Evolutionary conservation across 768 basidiomycete species (phyloP).

Genomic region (Gloeopeniophorella convolvens): DNA sequence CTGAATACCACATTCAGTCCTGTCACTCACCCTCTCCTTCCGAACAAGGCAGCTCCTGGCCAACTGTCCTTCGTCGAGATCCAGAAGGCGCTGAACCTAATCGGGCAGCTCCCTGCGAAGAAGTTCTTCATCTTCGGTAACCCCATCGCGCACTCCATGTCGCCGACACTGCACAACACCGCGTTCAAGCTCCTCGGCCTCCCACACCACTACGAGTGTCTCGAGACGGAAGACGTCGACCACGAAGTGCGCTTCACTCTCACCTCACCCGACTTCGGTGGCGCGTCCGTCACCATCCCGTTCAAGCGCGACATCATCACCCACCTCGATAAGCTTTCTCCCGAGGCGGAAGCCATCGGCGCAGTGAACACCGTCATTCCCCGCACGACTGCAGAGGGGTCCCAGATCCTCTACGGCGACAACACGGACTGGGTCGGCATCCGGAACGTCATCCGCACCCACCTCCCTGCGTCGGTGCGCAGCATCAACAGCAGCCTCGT

Average conservation of each 20-base stretch:
- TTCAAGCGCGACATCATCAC: slow-evolving; percentile 89
- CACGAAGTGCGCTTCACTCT: slow-evolving; percentile 61
- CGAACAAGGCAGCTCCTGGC: slow-evolving; percentile 84
- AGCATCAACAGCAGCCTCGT: slow-evolving; percentile 58
- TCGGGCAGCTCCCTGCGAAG: slow-evolving; percentile 70
- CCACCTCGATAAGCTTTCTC: slow-evolving; percentile 70
- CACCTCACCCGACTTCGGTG: slow-evolving; percentile 71
- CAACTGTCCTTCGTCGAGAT: slow-evolving; percentile 88
- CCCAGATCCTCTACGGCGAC: slow-evolving; percentile 68
- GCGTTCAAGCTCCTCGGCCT: slow-evolving; percentile 76
- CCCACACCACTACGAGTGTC: slow-evolving; percentile 73
- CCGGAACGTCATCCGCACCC: slow-evolving; percentile 42
- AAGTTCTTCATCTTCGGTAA: slow-evolving; percentile 84
- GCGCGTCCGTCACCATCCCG: slow-evolving; percentile 95
- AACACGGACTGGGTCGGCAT: slow-evolving; percentile 98
- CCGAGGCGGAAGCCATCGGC: slow-evolving; percentile 79
- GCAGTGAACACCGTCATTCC: slow-evolving; percentile 94
- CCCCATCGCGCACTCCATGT: slow-evolving; percentile 86
- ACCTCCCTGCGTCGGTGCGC: slow-evolving; percentile 32
- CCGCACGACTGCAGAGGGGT: slow-evolving; percentile 33
- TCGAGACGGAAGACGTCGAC: slow-evolving; percentile 65
- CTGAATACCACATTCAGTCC: slow-evolving; percentile 84
- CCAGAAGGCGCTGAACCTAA: slow-evolving; percentile 69
- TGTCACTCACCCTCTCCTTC: slow-evolving; percentile 84
- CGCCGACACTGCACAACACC: slow-evolving; percentile 90